A percentile compares a stretch with the other conserved stretches of the same genome.
phyloP scores from a whole-genome alignment of 495 filamentous ascomycete genomes.

The Neurospora cerealis region DNA sequence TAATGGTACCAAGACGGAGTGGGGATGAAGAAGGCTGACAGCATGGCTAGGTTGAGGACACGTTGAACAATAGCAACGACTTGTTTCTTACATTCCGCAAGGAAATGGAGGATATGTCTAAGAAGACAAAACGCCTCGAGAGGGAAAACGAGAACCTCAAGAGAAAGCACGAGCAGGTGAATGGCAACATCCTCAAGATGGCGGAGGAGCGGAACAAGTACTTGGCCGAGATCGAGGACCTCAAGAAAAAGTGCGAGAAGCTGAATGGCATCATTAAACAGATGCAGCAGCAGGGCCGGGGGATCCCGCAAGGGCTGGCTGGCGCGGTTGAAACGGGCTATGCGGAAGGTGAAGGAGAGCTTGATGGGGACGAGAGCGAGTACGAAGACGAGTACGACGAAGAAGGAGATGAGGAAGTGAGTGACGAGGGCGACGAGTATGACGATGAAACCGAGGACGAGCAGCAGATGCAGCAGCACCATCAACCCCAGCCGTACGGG shows the following conservation, averaged over 20 bases:
- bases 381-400: constrained; percentile 68
- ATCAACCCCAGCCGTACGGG: constrained; percentile 42
- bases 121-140: constrained; percentile 95
- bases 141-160: constrained; percentile 90
- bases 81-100: constrained; percentile 96
- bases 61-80: constrained; percentile 96
- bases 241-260: constrained; percentile 83
- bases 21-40: not conserved
- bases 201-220: constrained; percentile 84
- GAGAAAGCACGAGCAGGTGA: constrained; percentile 87
- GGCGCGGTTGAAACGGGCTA: constrained; percentile 46
- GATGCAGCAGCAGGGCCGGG: constrained; percentile 86
- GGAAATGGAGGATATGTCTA: constrained; percentile 99
- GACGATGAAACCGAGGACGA: constrained; percentile 56
- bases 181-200: constrained; percentile 95
- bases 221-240: constrained; percentile 67
- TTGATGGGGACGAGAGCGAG: constrained; percentile 64
- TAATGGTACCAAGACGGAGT: not conserved
- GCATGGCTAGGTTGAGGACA: constrained; percentile 89
- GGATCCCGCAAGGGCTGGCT: constrained; percentile 47
- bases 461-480: constrained; percentile 45
- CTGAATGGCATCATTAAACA: constrained; percentile 86
- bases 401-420: constrained; percentile 40
- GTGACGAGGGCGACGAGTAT: constrained; percentile 27
- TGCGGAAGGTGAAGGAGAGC: constrained; percentile 33